phyloP scores from a whole-genome alignment of 768 basidiomycete species.

The Mycena filopes region DNA sequence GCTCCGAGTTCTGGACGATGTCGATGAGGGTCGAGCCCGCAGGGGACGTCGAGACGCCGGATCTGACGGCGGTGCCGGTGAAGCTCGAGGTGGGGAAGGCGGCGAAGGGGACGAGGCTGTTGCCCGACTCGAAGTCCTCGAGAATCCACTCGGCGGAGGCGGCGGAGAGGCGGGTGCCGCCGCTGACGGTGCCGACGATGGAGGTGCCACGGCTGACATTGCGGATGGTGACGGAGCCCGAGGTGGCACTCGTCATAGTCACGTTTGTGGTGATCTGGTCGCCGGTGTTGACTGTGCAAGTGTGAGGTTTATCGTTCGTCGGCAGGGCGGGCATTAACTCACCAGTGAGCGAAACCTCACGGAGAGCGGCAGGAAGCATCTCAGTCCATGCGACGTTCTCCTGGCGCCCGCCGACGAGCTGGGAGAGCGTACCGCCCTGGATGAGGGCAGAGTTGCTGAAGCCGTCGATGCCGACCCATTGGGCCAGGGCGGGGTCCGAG shows the following conservation, averaged over 20 bases:
- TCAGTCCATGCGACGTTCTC: slow-evolving; percentile 29
- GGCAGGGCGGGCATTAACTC: background rate
- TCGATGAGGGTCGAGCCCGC: slow-evolving; percentile 24
- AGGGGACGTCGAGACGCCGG: slow-evolving; percentile 15
- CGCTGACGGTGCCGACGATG: slow-evolving; percentile 26
- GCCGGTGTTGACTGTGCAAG: slow-evolving; percentile 19
- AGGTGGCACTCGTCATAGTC: slow-evolving; percentile 21
- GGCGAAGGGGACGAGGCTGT: slow-evolving; percentile 19
- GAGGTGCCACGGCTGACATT: slow-evolving; percentile 22
- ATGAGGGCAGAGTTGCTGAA: slow-evolving; percentile 25
- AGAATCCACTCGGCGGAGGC: slow-evolving; percentile 29
- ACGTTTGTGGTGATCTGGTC: slow-evolving; percentile 27
- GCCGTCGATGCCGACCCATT: slow-evolving; percentile 28
- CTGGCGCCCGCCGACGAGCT: slow-evolving; percentile 19
- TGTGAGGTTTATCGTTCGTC: background rate
- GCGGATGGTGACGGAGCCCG: slow-evolving; percentile 22
- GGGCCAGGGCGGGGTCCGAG: slow-evolving; percentile 10
- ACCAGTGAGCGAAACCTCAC: slow-evolving; percentile 22
- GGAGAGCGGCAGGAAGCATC: slow-evolving; percentile 25
- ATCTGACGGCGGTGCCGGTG: slow-evolving; percentile 22
- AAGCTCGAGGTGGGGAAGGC: slow-evolving; percentile 26
- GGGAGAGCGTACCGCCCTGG: slow-evolving; percentile 27
- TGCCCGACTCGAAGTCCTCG: slow-evolving; percentile 25
- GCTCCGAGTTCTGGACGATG: slow-evolving; percentile 25
- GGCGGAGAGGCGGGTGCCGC: slow-evolving; percentile 23